Conservation (phyloP, 495 filamentous ascomycete genomes). For the Mycothermus thermophilus region DNA sequence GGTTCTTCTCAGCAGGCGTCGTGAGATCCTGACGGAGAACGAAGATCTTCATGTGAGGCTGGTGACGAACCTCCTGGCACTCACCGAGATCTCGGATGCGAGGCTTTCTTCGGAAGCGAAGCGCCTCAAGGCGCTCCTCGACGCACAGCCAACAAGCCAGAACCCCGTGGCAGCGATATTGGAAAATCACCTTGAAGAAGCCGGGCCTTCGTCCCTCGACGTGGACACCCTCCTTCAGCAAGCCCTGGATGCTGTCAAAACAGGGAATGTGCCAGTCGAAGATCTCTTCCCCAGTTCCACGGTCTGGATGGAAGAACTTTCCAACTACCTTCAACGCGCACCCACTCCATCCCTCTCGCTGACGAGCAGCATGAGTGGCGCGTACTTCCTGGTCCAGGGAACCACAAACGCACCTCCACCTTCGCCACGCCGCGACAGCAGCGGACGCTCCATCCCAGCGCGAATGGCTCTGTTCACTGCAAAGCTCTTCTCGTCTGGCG, state of each 20-base stretch:
- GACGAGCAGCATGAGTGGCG: conserved; percentile 55
- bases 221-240: conserved; percentile 34
- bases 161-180: conserved; percentile 25
- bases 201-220: conserved; percentile 25
- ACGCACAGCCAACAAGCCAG: conserved; percentile 16
- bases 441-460: conserved; percentile 56
- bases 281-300: conserved; percentile 30
- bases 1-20: conserved; percentile 22
- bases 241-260: conserved; percentile 16
- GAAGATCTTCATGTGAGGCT: conserved; percentile 25
- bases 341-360: conserved; percentile 54
- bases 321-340: conserved; percentile 40
- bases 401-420: conserved; percentile 12
- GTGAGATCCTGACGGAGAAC: conserved; percentile 21
- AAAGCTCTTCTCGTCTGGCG: conserved; percentile 33
- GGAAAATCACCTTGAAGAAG: conserved; percentile 28
- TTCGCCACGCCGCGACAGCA: conserved; percentile 39
- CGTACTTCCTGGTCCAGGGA: conserved; percentile 47
- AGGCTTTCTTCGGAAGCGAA: conserved; percentile 17
- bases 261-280: conserved; percentile 10
- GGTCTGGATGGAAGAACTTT: conserved; percentile 36
- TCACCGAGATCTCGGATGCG: conserved; percentile 29
- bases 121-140: conserved; percentile 19
- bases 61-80: conserved; percentile 28
- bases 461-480: conserved; percentile 57